Evolutionary conservation across 352 stramenopile genomes (phyloP), one percentile per base, ranked within the genome.

Genomic region (Globisporangium spinosum): DNA sequence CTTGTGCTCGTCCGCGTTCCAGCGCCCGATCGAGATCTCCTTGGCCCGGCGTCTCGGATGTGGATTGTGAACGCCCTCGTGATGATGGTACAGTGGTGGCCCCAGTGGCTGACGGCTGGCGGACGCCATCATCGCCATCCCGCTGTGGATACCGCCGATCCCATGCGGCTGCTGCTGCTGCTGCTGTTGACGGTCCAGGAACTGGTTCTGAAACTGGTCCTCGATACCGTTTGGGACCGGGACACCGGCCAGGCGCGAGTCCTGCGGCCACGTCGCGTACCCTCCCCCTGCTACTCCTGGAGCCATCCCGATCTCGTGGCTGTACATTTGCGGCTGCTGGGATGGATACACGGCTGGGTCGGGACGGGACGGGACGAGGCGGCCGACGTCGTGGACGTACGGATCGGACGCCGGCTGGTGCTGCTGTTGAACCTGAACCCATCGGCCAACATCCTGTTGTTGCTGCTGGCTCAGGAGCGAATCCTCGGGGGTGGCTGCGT

Each of bases 1-100:
- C 22, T 83, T 75, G 67, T 95, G 87, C 68, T 95, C 87, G 12
- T 90, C 82, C 20, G 63, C 77, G 45, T 83, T 91, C 87, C 87
- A 95, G 49, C 87, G 85, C 9, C 87, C 87, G 64, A 92, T 83
- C 29, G 82, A 76, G 65, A 87, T 87, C 71, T 89, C 82, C 55
- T 82, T 80, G 47, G 77, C 78, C 40, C 71, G 71, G 29, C 77
- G 78, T 12, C 62, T 7, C 32, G 22, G 45, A 29, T 57, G 13
- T 17, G 38, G 13, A 45, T 45, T 17, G 38, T 45, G 61, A 32
- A 29, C 27, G 25, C 13, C 34, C 53, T 58, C 32, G 13, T 53
- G 29, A 12, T 60, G 34, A 13, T 51, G 32, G 2, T 66, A 34
- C 10, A 29, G 60, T 45, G 20, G 45, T 45, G 20, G 51, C 20